These are phyloP conservation scores for Sclerotiophoma versabilis DNA, from an alignment of 2,329 filamentous ascomycete genomes.

Conservation along the genomic window DNA sequence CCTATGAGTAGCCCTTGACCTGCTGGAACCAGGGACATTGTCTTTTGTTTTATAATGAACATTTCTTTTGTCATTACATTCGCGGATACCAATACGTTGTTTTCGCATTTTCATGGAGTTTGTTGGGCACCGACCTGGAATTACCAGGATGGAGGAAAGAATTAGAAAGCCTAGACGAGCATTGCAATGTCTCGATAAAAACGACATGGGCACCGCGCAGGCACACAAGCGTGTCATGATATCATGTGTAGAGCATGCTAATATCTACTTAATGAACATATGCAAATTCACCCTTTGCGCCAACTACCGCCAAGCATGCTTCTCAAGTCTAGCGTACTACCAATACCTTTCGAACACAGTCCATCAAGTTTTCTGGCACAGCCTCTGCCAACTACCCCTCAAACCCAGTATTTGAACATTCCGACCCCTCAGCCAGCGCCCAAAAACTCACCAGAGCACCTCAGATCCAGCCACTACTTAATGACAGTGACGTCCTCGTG, in stretches of 20 bases:
- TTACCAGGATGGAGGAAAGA: constrained; percentile 5
- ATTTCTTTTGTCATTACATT: constrained; percentile 15
- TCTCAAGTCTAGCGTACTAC: background rate
- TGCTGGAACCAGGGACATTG: constrained; percentile 11
- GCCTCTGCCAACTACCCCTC: background rate
- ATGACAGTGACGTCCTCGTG: background rate
- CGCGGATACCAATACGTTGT: constrained; percentile 16
- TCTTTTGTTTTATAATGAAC: constrained; percentile 12
- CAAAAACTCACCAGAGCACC: background rate
- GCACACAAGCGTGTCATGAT: constrained; percentile 6
- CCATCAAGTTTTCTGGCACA: too few species aligned
- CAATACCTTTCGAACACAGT: too few species aligned
- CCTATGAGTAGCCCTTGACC: background rate
- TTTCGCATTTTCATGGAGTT: constrained; percentile 19
- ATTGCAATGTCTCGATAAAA: background rate
- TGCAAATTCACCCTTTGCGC: background rate
- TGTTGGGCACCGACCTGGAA: background rate
- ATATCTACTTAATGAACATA: constrained; percentile 7
- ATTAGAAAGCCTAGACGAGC: background rate
- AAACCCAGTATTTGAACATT: background rate
- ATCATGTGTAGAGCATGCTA: constrained; percentile 10
- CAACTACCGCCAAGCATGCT: background rate
- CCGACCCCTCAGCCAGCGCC: background rate
- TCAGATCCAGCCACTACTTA: background rate
- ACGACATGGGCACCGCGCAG: background rate